These are phyloP conservation scores for Hyphodiscus hymeniophilus DNA, from an alignment of 495 filamentous ascomycete species.

Conservation along the genomic window DNA sequence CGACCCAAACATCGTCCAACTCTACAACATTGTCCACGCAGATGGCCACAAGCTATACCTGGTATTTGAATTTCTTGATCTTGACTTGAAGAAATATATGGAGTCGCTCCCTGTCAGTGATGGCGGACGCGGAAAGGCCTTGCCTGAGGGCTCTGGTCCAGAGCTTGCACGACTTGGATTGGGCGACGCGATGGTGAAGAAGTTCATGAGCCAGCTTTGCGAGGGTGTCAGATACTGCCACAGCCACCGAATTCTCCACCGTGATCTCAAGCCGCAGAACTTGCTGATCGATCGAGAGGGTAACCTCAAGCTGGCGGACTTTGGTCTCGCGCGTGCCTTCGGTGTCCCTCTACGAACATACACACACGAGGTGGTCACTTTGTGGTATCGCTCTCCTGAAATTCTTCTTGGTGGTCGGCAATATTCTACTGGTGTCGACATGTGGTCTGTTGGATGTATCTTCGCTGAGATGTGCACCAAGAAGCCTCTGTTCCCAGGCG, in stretches of 20 bases:
- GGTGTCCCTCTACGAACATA: slow-evolving; percentile 94
- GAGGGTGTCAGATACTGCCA: slow-evolving; percentile 93
- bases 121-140: slow-evolving; percentile 79
- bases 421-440: slow-evolving; percentile 97
- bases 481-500: slow-evolving; percentile 94
- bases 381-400: slow-evolving; percentile 98
- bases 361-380: slow-evolving; percentile 96
- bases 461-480: slow-evolving; percentile 99
- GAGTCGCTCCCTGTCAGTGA: slow-evolving; percentile 87
- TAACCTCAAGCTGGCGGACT: slow-evolving; percentile 96
- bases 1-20: slow-evolving; percentile 86
- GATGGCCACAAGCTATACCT: slow-evolving; percentile 96
- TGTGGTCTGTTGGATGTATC: slow-evolving; percentile 99
- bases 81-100: slow-evolving; percentile 98
- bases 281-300: slow-evolving; percentile 90
- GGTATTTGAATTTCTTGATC: slow-evolving; percentile 89
- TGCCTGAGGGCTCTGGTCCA: slow-evolving; percentile 70
- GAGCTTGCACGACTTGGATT: slow-evolving; percentile 65
- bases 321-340: slow-evolving; percentile 92
- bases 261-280: slow-evolving; percentile 97
- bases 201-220: slow-evolving; percentile 93
- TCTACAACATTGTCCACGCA: slow-evolving; percentile 92
- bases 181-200: slow-evolving; percentile 87
- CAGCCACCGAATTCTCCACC: slow-evolving; percentile 86
- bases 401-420: slow-evolving; percentile 95